Base-by-base conservation (phyloP, 2,329 filamentous ascomycete genomes). In the Rachicladosporium sp. region DNA sequence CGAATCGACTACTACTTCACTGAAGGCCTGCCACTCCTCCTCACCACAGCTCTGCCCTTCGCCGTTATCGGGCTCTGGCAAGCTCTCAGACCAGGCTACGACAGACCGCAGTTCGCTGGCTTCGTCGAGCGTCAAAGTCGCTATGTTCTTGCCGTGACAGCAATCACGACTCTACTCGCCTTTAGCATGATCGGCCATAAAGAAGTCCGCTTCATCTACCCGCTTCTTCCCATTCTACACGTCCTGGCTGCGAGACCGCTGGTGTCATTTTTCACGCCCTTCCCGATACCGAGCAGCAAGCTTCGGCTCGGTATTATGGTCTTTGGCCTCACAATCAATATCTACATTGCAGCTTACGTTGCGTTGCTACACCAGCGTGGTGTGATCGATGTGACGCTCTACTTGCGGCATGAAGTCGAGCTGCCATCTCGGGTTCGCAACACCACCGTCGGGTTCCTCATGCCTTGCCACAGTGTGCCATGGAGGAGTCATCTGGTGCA, bases 141-240 rank as follows among this genome's bases (percentile, higher is more conserved):
- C 37, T 69, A 68, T 40, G 69, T 71, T 29, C 63, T 88, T 6
- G 68, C 76, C 7, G 67, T 69, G 5, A 43, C 54, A 23, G 67
- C 75, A 6, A 69, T 80, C 32, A 46, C 79, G 40, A 82, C 80
- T 42, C 63, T 82, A 7, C 57, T 64, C 1, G 60, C 68, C 2
- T 71, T 96, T 29, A 93, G 85, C 1, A 56, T 83, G 35, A 83
- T 96, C 49, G 78, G 86, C 1, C 91, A 98, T 65, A 98, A 98
- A 60, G 91, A 98, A 69, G 84, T 94, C 51, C 85, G 91, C 53
- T 98, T 98, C 66, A 83, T 96, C 49, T 94, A 93, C 54, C 89
- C 91, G 1, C 72, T 98, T 11, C 72, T 96, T 2, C 89, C 91
- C 1, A 72, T 80, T n/a, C 71, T 98, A 5, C 85, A 91, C 57